Evolutionary conservation across 805 yeast genomes (phyloP).

Genomic region (Metschnikowia bowlesiae): DNA sequence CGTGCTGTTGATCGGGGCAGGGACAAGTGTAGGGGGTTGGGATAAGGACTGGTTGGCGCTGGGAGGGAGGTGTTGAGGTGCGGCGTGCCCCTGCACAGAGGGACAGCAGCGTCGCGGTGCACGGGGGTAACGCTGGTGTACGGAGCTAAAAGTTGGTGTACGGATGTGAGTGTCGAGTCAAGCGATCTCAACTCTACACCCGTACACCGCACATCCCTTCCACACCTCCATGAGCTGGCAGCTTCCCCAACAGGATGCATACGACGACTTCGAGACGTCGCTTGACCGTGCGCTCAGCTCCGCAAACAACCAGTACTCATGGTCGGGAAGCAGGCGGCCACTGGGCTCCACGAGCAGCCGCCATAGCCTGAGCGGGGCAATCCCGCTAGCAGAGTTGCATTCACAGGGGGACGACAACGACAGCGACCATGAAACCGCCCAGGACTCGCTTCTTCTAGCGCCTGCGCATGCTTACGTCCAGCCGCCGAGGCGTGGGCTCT

Average conservation of each 20-base stretch:
- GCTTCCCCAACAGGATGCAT: conserved; percentile 30
- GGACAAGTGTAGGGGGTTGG: not conserved
- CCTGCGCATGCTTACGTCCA: not conserved
- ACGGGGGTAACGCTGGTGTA: not conserved
- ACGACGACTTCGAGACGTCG: conserved; percentile 63
- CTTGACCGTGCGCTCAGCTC: conserved; percentile 61
- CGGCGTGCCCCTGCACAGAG: too few relatives aligned
- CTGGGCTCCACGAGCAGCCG: conserved; percentile 10
- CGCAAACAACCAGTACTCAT: conserved; percentile 30
- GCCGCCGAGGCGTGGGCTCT: not conserved
- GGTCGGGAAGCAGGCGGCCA: conserved; percentile 25
- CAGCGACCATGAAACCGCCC: not conserved
- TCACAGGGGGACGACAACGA: not conserved
- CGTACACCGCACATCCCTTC: not conserved
- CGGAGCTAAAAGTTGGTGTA: not conserved
- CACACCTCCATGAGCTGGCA: conserved; percentile 1
- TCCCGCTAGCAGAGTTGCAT: not conserved
- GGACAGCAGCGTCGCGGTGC: too few relatives aligned
- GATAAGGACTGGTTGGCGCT: not conserved
- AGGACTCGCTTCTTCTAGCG: not conserved
- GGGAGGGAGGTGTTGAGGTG: too few relatives aligned
- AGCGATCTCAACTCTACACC: not conserved
- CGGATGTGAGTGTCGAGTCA: too few relatives aligned
- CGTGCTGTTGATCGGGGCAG: too few relatives aligned
- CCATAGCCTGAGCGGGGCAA: not conserved